Evolutionary conservation across 1,139 yeast species (phyloP).

Genomic region (Wickerhamomyces sp.): DNA sequence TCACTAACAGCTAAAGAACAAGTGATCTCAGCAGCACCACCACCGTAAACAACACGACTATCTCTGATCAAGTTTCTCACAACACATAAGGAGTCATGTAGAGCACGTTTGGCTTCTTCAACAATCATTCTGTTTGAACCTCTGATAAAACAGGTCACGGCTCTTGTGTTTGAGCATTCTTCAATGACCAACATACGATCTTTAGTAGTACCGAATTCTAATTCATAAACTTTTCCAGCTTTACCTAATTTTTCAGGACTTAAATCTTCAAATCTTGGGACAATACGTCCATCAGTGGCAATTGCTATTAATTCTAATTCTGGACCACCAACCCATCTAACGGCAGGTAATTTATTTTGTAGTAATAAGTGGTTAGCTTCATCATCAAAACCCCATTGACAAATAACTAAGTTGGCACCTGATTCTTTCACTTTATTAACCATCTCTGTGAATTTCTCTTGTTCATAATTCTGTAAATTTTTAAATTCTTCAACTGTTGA

Average conservation of each 20-base stretch:
- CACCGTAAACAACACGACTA: slow-evolving; percentile 93
- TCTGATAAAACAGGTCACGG: slow-evolving; percentile 89
- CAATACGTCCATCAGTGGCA: slow-evolving; percentile 96
- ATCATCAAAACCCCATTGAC: slow-evolving; percentile 99
- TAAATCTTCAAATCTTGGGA: slow-evolving; percentile 94
- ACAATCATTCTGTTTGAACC: slow-evolving; percentile 98
- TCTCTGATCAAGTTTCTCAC: slow-evolving; percentile 93
- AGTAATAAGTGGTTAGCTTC: slow-evolving; percentile 93
- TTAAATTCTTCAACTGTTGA: slow-evolving; percentile 89
- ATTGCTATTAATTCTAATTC: slow-evolving; percentile 94
- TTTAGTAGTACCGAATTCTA: slow-evolving; percentile 94
- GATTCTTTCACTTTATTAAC: slow-evolving; percentile 77
- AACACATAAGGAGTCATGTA: slow-evolving; percentile 95
- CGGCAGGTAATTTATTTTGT: slow-evolving; percentile 88
- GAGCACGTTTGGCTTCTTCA: slow-evolving; percentile 93
- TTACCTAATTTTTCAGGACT: slow-evolving; percentile 75
- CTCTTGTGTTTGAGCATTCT: slow-evolving; percentile 81
- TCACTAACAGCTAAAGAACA: slow-evolving; percentile 89
- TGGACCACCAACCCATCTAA: slow-evolving; percentile 99
- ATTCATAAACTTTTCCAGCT: slow-evolving; percentile 81
- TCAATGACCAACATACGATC: slow-evolving; percentile 95
- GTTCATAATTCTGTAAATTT: slow-evolving; percentile 87
- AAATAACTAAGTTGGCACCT: slow-evolving; percentile 94
- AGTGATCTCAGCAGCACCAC: slow-evolving; percentile 96
- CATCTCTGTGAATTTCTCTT: slow-evolving; percentile 87